Evolutionary conservation across 495 filamentous ascomycete species (phyloP), one percentile per base, ranked within the genome.

Genomic region (Hamigera avellanea): DNA sequence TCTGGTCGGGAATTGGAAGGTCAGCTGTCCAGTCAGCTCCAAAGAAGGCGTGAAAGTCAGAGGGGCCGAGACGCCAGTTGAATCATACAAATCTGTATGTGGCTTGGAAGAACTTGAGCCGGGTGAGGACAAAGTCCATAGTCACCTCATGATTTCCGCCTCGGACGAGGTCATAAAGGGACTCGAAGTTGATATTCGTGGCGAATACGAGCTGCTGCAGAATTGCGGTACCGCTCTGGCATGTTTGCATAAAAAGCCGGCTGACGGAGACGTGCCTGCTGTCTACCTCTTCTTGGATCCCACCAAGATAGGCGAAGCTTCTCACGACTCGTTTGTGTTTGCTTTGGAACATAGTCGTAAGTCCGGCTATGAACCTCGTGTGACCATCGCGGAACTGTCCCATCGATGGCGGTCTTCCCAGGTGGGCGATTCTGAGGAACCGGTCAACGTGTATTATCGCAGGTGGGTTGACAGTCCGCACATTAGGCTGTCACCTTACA

Each of bases 241-340:
- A 6, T 63, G 64, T 21, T 59, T 89, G 7, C 76, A 83, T 39
- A 69, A 58, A 38, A 50, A 53, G 18, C 32, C 44, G 15, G 37
- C 36, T 3, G 37, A 26, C 5, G 35, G 41, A 4, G 30, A 38
- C 12, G 40, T 45, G 3, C 42, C 52, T 21, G 40, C 58, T 0
- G 19, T 81, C 3, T 88, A 70, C 41, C 56, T 88, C 14, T 86
- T 85, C 53, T 59, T 81, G 30, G 81, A 89, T 26, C 70, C 71
- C 0, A 53, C 57, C 2, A 66, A 60, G 26, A 54, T 65, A 8
- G 66, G 67, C 2, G 37, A 55, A 13, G 49, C 64, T 0, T 43
- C 57, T 0, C 30, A 69, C 2, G 83, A 89, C 50, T 47, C 48
- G 1, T 88, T 76, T 45, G 74, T 86, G 12, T 83, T 88, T 46